A percentile compares a stretch with the other conserved stretches of the same genome.
Evolutionary conservation across 2,329 filamentous ascomycete genomes (phyloP).

Genomic region (Lasiodiplodia citricola): DNA sequence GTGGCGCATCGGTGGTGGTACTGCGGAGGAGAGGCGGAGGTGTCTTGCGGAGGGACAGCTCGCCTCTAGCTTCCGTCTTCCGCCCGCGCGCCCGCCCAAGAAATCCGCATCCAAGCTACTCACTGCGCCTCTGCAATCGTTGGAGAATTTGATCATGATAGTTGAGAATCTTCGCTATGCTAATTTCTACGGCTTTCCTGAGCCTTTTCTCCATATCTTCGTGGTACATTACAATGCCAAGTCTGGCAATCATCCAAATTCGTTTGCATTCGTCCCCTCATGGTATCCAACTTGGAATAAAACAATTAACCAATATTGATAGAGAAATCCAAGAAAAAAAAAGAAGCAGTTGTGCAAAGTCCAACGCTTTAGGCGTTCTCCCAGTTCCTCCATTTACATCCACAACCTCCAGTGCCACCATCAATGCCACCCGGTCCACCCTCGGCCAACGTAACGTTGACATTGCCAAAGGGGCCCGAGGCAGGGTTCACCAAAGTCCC

Average conservation of each 20-base stretch:
- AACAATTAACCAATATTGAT: not conserved
- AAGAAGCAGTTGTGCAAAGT: too few relatives aligned
- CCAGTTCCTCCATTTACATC: constrained; percentile 66
- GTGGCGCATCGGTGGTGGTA: constrained; percentile 12
- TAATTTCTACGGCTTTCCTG: constrained; percentile 1
- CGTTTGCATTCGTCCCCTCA: constrained; percentile 11
- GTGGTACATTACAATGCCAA: constrained; percentile 14
- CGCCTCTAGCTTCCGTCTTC: constrained; percentile 9
- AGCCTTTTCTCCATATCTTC: not conserved
- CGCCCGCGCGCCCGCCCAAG: not conserved
- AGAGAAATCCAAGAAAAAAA: not conserved
- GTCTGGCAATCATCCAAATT: constrained; percentile 6
- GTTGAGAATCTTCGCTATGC: not conserved
- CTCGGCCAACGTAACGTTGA: constrained; percentile 31
- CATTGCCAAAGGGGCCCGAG: constrained; percentile 49
- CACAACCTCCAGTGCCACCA: constrained; percentile 64
- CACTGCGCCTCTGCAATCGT: not conserved
- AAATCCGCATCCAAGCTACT: not conserved
- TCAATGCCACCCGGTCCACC: constrained; percentile 56
- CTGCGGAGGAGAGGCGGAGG: constrained; percentile 18
- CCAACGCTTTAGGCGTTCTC: constrained; percentile 13
- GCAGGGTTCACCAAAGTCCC: constrained; percentile 59
- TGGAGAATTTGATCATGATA: too few relatives aligned
- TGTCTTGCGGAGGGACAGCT: constrained; percentile 27
- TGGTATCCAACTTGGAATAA: constrained; percentile 11